A percentile compares a stretch with the other conserved stretches of the same genome.
phyloP scores from a whole-genome alignment of 441 rosid species.

The Pelargonium fulgidum region DNA sequence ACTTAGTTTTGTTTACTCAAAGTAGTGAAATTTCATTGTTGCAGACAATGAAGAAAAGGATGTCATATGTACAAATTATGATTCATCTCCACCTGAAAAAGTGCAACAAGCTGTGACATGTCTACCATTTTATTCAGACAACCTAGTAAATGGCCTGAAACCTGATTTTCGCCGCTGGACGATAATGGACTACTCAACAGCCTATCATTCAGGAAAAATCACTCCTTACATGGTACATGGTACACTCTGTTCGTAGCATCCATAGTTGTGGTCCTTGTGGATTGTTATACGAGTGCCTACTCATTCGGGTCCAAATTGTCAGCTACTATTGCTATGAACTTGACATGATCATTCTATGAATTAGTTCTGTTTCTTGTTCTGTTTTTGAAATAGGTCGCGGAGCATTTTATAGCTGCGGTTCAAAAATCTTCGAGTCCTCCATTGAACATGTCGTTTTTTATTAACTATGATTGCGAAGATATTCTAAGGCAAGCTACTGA shows the following conservation, averaged over 20 bases:
- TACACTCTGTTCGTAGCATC: neutral
- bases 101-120: slow-evolving; percentile 45
- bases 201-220: slow-evolving; percentile 38
- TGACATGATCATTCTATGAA: neutral
- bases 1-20: neutral
- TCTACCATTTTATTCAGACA: slow-evolving; percentile 20
- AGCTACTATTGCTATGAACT: neutral
- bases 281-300: no score
- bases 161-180: slow-evolving; percentile 41
- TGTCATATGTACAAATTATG: slow-evolving; percentile 31
- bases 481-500: slow-evolving; percentile 51
- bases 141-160: slow-evolving; percentile 6
- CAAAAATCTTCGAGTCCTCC: slow-evolving; percentile 35
- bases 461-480: slow-evolving; percentile 37
- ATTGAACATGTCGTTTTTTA: slow-evolving; percentile 55
- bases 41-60: slow-evolving; percentile 41
- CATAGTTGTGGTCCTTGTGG: no score
- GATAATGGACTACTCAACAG: slow-evolving; percentile 44
- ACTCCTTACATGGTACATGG: slow-evolving; percentile 52
- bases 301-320: no score
- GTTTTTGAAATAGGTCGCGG: slow-evolving; percentile 31
- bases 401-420: slow-evolving; percentile 41
- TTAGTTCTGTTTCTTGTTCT: neutral
- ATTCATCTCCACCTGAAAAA: slow-evolving; percentile 31
- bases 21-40: neutral